Evolutionary conservation across 441 rosid species (phyloP).

Genomic region (Mallotus japonicus): DNA sequence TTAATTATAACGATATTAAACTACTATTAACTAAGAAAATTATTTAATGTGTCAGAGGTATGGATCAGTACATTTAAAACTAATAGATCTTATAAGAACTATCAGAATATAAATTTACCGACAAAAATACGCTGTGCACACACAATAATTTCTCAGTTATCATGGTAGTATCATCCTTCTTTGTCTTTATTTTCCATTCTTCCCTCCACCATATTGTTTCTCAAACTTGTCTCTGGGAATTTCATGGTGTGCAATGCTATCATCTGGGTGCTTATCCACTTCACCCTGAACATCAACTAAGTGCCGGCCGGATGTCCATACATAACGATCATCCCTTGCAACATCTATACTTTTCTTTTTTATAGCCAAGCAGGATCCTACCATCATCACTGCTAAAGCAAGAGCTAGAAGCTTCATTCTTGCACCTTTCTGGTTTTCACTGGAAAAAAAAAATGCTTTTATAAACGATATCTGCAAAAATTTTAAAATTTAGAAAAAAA

Average conservation of each 20-base stretch:
- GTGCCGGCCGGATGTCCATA: neutral
- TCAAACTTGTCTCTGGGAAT: conserved; percentile 13
- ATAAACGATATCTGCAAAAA: too few relatives aligned
- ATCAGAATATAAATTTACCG: too few relatives aligned
- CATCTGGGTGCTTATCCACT: neutral
- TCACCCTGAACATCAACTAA: neutral
- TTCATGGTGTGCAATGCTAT: neutral
- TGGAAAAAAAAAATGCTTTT: neutral
- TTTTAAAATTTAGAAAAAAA: neutral
- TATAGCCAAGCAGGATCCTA: conserved; percentile 10
- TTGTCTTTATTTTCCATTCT: neutral
- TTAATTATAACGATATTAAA: too few relatives aligned
- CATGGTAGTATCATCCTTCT: too few relatives aligned
- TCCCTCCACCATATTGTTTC: neutral
- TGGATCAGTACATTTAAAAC: too few relatives aligned
- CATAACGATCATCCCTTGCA: neutral
- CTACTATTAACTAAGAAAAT: too few relatives aligned
- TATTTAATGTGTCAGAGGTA: too few relatives aligned
- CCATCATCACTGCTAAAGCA: conserved; percentile 4
- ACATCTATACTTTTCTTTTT: neutral
- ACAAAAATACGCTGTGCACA: too few relatives aligned
- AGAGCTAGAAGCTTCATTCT: conserved; percentile 12
- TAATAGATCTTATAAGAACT: too few relatives aligned
- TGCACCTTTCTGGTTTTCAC: neutral
- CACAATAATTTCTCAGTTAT: neutral